Evolutionary conservation across 2,329 filamentous ascomycete species (phyloP), one percentile per base, ranked within the genome.

Genomic region (Ophiostoma quercus): DNA sequence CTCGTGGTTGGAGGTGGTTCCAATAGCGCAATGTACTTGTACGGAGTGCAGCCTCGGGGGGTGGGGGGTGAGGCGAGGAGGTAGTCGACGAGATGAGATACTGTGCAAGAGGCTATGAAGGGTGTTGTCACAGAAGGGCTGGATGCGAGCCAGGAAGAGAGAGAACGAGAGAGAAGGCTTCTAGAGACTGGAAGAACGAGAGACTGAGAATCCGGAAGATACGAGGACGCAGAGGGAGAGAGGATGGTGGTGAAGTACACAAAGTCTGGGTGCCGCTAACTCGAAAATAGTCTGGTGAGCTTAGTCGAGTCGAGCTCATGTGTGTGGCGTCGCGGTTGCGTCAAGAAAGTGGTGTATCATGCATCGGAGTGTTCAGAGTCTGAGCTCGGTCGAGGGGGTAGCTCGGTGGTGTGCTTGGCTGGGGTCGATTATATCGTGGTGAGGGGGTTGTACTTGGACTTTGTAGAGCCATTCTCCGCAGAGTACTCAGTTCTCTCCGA

Each of bases 341-440:
- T 62, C 57, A 62, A 62, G 25, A 57, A 57, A 22, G 51, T 57
- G n/a, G 43, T 47, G 43, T 47, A 47, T 47, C 43, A 47, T 47
- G 43, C 16, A 47, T 47, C 43, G 16, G 43, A 29, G 51, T 57
- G n/a, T 29, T 11, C 8, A 57, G 51, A 41, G 11, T n/a, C 16
- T 51, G n/a, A 62, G 25, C 25, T 62, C 57, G 25, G 57, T 19
- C 25, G 57, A 62, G 57, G 22, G 57, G 25, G 25, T 32, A 32
- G 54, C 22, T 32, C 25, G 57, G 12, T 3, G 11, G 12, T 41
- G 39, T 41, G n/a, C 51, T 8, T 57, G 32, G 25, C 43, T 19
- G 16, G 43, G 16, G 19, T 47, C 16, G 43, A 47, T 8, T 47
- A 47, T 47, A 32, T 32, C 57, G 25, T 9, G 57, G 22, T n/a